phyloP scores from a whole-genome alignment of 1,139 yeast species.

The Blastobotrys aristatus region DNA sequence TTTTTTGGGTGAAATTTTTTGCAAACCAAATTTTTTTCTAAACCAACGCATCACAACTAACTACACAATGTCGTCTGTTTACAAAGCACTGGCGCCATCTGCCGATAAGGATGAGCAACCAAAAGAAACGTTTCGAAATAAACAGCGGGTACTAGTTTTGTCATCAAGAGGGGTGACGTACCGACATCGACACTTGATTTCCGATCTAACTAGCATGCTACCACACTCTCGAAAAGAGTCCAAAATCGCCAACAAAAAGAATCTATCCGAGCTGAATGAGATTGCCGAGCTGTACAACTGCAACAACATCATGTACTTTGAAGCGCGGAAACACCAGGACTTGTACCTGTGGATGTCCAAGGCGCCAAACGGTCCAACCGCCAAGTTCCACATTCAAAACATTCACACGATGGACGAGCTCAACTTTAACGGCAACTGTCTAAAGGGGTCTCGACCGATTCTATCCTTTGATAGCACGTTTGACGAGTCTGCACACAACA shows the following conservation, averaged over 20 bases:
- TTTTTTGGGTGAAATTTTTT: too few relatives aligned
- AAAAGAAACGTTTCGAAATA: conserved; percentile 33
- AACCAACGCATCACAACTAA: background rate
- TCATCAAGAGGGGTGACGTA: conserved; percentile 90
- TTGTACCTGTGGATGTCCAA: conserved; percentile 91
- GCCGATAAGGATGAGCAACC: conserved; percentile 23
- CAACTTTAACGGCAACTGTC: conserved; percentile 92
- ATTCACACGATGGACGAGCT: conserved; percentile 94
- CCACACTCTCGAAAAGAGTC: conserved; percentile 98
- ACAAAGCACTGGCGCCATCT: conserved; percentile 60
- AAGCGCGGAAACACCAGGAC: conserved; percentile 94
- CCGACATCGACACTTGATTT: conserved; percentile 91
- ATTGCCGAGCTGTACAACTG: conserved; percentile 97
- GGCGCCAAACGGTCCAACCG: conserved; percentile 97
- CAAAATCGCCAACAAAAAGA: conserved; percentile 88
- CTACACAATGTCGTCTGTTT: conserved; percentile 53
- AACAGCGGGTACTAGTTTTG: conserved; percentile 61
- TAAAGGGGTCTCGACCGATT: conserved; percentile 94
- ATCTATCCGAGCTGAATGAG: conserved; percentile 83
- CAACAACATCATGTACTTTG: conserved; percentile 90
- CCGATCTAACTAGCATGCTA: conserved; percentile 69
- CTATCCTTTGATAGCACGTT: conserved; percentile 82
- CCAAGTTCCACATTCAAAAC: conserved; percentile 90
- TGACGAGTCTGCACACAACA: conserved; percentile 58
- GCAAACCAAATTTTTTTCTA: background rate